Conservation (phyloP, 495 filamentous ascomycete genomes). For the Lepidopterella palustris region DNA sequence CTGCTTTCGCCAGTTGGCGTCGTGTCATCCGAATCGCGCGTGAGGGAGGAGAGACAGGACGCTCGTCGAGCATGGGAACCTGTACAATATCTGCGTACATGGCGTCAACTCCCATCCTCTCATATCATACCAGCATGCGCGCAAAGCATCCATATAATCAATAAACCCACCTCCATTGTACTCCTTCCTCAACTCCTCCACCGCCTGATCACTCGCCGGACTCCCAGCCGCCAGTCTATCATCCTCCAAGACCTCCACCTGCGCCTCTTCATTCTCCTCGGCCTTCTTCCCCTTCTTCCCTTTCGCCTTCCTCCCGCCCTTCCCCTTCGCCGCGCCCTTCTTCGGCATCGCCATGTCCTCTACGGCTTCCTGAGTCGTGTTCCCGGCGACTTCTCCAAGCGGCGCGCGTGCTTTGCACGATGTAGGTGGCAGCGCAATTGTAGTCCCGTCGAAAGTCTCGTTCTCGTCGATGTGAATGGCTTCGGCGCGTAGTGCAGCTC, state of each 20-base stretch:
- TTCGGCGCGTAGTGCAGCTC: constrained; percentile 26
- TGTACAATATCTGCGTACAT: constrained; percentile 21
- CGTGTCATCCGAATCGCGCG: constrained; percentile 28
- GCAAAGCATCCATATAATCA: not conserved
- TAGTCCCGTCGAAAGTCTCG: constrained; percentile 19
- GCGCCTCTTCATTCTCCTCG: constrained; percentile 7
- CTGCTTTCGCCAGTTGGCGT: constrained; percentile 24
- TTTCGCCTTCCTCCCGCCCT: constrained; percentile 18
- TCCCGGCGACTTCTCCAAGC: constrained; percentile 25
- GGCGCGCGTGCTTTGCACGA: constrained; percentile 19
- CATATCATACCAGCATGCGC: no score
- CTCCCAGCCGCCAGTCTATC: constrained; percentile 22
- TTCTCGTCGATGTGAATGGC: constrained; percentile 2
- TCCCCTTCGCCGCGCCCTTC: constrained; percentile 14
- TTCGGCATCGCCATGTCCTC: constrained; percentile 10
- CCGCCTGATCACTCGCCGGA: constrained; percentile 20
- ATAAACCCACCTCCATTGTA: constrained; percentile 14
- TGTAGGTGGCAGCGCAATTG: not conserved
- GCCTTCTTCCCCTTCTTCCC: constrained; percentile 2
- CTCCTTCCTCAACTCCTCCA: constrained; percentile 19
- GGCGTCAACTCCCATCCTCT: constrained; percentile 3
- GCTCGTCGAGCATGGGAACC: constrained; percentile 24
- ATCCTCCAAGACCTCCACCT: constrained; percentile 19
- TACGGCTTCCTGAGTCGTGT: constrained; percentile 9
- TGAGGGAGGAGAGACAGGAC: constrained; percentile 16